Percentiles rank a stretch among this genome's conserved stretches.
These are phyloP conservation scores for Pichia sp. DNA, from an alignment of 1,139 yeast genomes.

Conservation along the genomic window DNA sequence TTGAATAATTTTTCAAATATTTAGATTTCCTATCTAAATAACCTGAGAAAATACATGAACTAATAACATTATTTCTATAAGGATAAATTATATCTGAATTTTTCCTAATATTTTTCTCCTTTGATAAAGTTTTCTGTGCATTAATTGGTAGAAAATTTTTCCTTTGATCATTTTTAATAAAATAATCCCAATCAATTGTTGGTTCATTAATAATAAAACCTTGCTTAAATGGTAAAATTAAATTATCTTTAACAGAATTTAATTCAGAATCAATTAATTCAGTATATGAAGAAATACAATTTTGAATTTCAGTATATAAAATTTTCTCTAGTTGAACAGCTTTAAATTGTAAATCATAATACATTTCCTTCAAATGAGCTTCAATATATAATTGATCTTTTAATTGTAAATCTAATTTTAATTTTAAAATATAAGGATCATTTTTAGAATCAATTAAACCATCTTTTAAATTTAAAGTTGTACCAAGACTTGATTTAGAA, in stretches of 20 bases:
- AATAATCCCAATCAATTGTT: slow-evolving; percentile 68
- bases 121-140: slow-evolving; percentile 27
- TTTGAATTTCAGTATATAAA: slow-evolving; percentile 58
- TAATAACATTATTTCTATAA: slow-evolving; percentile 44
- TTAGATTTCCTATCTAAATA: slow-evolving; percentile 54
- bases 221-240: slow-evolving; percentile 54
- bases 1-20: slow-evolving; percentile 53
- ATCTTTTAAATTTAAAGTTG: slow-evolving; percentile 18
- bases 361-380: slow-evolving; percentile 63
- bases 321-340: slow-evolving; percentile 67
- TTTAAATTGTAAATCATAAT: slow-evolving; percentile 60
- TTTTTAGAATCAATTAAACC: slow-evolving; percentile 28
- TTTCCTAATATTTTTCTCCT: slow-evolving; percentile 38
- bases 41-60: slow-evolving; percentile 47
- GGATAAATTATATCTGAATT: slow-evolving; percentile 42
- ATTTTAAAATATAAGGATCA: slow-evolving; percentile 63
- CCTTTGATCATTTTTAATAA: slow-evolving; percentile 46
- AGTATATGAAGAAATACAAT: slow-evolving; percentile 48
- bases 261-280: slow-evolving; percentile 52
- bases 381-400: slow-evolving; percentile 64
- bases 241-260: slow-evolving; percentile 45
- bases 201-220: slow-evolving; percentile 60
- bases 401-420: slow-evolving; percentile 60
- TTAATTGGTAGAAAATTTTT: slow-evolving; percentile 28
- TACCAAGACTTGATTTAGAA: slow-evolving; percentile 27